These are phyloP conservation scores for Echinochloa phyllopogon DNA, from an alignment of 176 grass and related monocot species.

Conservation along the genomic window DNA sequence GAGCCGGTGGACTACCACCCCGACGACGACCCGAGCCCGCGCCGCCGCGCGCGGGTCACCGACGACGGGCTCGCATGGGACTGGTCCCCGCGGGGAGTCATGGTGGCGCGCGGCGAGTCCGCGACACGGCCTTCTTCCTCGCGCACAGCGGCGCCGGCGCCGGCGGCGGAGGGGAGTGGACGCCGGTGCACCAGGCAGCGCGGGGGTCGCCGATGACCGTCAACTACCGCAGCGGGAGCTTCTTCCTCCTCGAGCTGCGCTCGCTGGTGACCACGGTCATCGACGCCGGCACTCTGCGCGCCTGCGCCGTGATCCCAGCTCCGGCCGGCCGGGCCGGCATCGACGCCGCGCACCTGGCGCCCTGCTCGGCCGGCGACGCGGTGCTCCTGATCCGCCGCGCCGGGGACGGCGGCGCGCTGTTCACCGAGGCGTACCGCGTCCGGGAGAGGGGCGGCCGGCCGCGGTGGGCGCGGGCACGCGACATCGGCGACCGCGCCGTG, in stretches of 20 bases:
- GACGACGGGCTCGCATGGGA: conserved; percentile 51
- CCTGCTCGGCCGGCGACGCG: not conserved
- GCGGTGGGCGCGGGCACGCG: conserved; percentile 5
- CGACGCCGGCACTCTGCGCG: not conserved
- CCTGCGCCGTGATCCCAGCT: not conserved
- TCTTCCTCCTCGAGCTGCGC: conserved; percentile 35
- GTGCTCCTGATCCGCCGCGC: conserved; percentile 28
- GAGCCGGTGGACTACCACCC: not conserved
- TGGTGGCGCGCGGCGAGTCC: conserved; percentile 35
- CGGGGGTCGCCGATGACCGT: conserved; percentile 24
- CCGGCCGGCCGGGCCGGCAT: not conserved
- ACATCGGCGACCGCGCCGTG: conserved; percentile 30
- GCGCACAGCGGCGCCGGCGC: not conserved
- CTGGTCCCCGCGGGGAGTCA: conserved; percentile 42
- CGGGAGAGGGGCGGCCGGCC: not conserved
- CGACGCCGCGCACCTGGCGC: not conserved
- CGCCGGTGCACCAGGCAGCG: conserved; percentile 23
- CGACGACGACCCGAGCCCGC: not conserved
- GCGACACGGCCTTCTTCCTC: conserved; percentile 52
- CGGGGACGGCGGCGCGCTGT: not conserved
- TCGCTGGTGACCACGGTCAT: conserved; percentile 9
- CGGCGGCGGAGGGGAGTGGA: not conserved
- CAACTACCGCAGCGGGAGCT: conserved; percentile 38
- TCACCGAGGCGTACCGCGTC: conserved; percentile 30
- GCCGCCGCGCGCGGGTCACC: not conserved